Conservation (phyloP, 2,329 filamentous ascomycete genomes). For the Fusarium pseudonygamai region DNA sequence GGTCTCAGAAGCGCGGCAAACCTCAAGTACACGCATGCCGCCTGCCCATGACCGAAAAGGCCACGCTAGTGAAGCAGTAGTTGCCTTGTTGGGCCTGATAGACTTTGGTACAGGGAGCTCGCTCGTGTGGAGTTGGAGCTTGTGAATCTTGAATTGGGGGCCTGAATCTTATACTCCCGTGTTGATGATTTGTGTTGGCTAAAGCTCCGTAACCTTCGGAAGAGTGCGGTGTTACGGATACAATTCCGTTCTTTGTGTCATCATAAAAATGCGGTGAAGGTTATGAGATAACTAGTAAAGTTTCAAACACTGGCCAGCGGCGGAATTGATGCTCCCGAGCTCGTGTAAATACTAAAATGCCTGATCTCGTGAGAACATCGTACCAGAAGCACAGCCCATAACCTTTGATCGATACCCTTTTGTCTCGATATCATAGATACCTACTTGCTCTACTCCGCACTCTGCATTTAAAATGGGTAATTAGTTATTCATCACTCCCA, state of each 20-base stretch:
- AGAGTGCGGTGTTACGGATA: background rate
- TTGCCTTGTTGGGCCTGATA: conserved; percentile 26
- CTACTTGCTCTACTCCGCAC: background rate
- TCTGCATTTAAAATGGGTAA: background rate
- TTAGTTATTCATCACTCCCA: background rate
- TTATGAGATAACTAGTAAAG: background rate
- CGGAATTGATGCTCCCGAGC: background rate
- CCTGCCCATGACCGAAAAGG: conserved; percentile 8
- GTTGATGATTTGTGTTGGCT: conserved; percentile 2
- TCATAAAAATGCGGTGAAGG: conserved; percentile 22
- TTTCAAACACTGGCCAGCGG: background rate
- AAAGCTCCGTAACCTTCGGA: background rate
- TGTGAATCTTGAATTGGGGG: conserved; percentile 5
- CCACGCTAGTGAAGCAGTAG: conserved; percentile 22
- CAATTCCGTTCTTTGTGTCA: conserved; percentile 8
- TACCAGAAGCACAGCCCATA: background rate
- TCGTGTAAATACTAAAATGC: background rate
- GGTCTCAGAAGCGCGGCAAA: background rate
- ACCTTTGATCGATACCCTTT: background rate
- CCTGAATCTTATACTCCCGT: conserved; percentile 5
- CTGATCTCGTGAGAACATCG: conserved; percentile 6
- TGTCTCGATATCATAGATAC: background rate
- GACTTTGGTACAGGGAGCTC: conserved; percentile 37
- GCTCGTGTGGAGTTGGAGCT: background rate
- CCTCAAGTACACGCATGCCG: background rate